phyloP scores from a whole-genome alignment of 2,329 filamentous ascomycete species.

The Nothopassalora personata region DNA sequence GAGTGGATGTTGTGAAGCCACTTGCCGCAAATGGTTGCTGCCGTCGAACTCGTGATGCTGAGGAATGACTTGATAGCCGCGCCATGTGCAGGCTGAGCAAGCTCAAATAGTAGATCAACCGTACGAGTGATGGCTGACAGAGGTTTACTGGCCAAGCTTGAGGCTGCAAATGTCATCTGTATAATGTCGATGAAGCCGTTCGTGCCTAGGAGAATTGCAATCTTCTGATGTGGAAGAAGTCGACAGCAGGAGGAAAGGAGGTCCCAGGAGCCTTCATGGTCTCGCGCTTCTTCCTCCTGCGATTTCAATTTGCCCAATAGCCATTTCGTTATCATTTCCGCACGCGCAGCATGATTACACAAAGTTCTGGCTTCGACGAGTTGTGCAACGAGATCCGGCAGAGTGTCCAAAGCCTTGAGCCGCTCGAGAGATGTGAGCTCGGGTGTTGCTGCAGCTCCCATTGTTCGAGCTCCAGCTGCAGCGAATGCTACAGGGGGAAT shows the following conservation, averaged over 20 bases:
- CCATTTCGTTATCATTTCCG: constrained; percentile 63
- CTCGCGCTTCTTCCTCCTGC: constrained; percentile 37
- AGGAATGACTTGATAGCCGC: constrained; percentile 23
- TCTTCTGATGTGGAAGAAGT: constrained; percentile 62
- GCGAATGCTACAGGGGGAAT: neutral
- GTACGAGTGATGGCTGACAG: constrained; percentile 5
- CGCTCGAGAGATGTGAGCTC: constrained; percentile 36
- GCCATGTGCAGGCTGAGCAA: constrained; percentile 17
- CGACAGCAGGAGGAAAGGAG: constrained; percentile 58
- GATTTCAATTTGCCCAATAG: constrained; percentile 55
- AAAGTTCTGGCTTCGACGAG: constrained; percentile 25
- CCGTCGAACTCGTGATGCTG: constrained; percentile 14
- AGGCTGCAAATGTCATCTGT: constrained; percentile 47
- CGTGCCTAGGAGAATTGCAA: constrained; percentile 67
- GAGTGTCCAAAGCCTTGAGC: constrained; percentile 35
- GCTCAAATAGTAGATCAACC: constrained; percentile 17
- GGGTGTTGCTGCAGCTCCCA: constrained; percentile 5
- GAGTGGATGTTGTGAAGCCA: constrained; percentile 19
- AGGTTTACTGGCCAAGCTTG: constrained; percentile 3
- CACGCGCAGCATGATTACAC: constrained; percentile 29
- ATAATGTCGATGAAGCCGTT: constrained; percentile 63
- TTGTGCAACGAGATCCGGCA: constrained; percentile 23
- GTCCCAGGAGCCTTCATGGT: constrained; percentile 48
- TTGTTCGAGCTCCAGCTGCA: constrained; percentile 1
- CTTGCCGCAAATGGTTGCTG: constrained; percentile 22